Conservation (phyloP, 495 filamentous ascomycete species). For the Arthonia radiata region DNA sequence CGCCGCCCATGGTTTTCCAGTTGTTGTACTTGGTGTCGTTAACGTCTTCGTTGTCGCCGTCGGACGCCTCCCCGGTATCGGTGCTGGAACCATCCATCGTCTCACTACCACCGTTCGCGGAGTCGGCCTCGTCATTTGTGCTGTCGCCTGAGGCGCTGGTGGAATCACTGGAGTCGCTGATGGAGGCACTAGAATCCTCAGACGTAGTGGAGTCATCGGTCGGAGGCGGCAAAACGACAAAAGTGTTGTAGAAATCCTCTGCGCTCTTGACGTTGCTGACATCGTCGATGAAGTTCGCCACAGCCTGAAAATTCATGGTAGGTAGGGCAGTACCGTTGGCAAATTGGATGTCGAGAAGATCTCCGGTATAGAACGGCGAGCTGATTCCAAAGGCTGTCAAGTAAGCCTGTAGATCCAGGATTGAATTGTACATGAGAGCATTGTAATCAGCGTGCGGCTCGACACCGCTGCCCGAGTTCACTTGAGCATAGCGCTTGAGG, state of each 20-base stretch:
- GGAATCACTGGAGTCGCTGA: too few relatives aligned
- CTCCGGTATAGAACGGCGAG: slow-evolving; percentile 23
- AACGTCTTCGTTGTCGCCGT: neutral
- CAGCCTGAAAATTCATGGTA: slow-evolving; percentile 12
- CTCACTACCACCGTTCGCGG: too few relatives aligned
- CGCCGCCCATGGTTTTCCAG: slow-evolving; percentile 2
- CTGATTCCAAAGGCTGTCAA: slow-evolving; percentile 15
- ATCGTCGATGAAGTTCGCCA: slow-evolving; percentile 12
- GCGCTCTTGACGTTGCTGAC: slow-evolving; percentile 21
- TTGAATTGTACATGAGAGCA: slow-evolving; percentile 20
- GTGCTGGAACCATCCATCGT: too few relatives aligned
- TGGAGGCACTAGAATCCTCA: too few relatives aligned
- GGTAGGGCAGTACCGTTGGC: slow-evolving; percentile 17
- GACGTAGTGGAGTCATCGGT: too few relatives aligned
- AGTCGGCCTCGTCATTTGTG: too few relatives aligned
- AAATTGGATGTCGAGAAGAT: slow-evolving; percentile 16
- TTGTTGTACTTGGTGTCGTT: too few relatives aligned
- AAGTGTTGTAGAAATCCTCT: slow-evolving; percentile 25
- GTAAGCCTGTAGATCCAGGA: slow-evolving; percentile 16
- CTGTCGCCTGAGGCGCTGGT: too few relatives aligned
- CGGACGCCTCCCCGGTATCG: too few relatives aligned
- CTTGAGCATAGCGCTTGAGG: slow-evolving; percentile 17
- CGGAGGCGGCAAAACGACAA: too few relatives aligned
- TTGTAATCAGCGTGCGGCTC: slow-evolving; percentile 28
- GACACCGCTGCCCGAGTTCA: slow-evolving; percentile 16